Conservation (phyloP, 2,329 filamentous ascomycete species). For the Lasiodiplodia theobromae region DNA sequence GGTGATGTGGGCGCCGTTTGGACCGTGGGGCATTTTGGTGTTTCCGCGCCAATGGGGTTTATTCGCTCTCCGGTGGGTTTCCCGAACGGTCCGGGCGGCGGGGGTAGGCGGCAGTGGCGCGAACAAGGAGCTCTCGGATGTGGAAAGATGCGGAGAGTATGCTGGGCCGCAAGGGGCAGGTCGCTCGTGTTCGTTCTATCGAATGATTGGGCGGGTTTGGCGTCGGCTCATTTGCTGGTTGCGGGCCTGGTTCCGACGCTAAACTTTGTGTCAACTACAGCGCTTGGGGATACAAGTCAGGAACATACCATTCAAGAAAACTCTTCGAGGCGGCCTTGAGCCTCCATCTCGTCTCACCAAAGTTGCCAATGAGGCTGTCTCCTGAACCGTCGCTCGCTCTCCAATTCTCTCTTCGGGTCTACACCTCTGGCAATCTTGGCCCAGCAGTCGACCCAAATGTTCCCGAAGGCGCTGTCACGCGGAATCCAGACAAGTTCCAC, state of each 20-base stretch:
- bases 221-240: background rate
- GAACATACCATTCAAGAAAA: background rate
- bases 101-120: background rate
- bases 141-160: background rate
- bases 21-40: background rate
- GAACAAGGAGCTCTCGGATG: background rate
- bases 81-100: background rate
- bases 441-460: slow-evolving; percentile 1
- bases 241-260: background rate
- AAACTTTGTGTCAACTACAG: slow-evolving; percentile 13
- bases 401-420: background rate
- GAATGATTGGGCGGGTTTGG: background rate
- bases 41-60: background rate
- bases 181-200: background rate
- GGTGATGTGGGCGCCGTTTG: background rate
- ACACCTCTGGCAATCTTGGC: background rate
- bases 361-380: background rate
- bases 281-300: too few relatives aligned
- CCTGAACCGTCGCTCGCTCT: too few relatives aligned
- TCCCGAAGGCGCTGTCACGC: background rate
- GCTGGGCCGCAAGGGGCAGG: background rate
- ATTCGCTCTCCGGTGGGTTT: background rate
- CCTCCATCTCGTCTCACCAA: background rate
- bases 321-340: background rate
- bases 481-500: background rate